Evolutionary conservation across 495 filamentous ascomycete genomes (phyloP), one percentile per base, ranked within the genome.

Genomic region (Ramalina intermedia): DNA sequence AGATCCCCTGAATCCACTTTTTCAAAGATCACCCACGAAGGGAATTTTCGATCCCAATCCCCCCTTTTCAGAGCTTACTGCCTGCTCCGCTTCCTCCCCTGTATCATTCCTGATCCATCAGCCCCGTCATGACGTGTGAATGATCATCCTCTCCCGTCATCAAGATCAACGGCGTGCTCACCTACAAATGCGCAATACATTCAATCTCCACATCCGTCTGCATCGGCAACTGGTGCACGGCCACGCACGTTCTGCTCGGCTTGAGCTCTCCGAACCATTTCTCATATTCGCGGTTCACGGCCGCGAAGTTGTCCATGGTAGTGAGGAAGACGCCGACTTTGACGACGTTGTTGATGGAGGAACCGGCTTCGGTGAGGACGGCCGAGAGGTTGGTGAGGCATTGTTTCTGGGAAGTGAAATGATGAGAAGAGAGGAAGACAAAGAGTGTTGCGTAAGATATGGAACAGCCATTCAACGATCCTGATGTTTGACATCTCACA

Each of bases 191-290:
- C 5, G 80, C 80, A 42, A 72, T 77, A 55, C 76, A 82, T 61
- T 85, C 80, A 58, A 86, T 82, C 66, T 84, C 81, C 14, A 86
- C 79, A 66, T 83, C 79, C 8, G 79, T 79, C 16, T 72, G 70
- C 18, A 81, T 61, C 1, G 81, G 80, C 46, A 84, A 63, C 38
- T 76, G 75, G 58, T 78, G 71, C 20, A 83, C 81, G 6, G 79
- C 80, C 37, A 85, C 79, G 55, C 81, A 84, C 38, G 80, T 83
- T 36, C 76, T 68, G 49, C 67, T 71, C 56, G 77, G 76, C 66
- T 78, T 80, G 1, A 75, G 68, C 55, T 74, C 66, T 37, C 67
- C 67, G 60, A 79, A 78, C 49, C 76, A 70, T 47, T 72, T 68
- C 46, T 70, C 72, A 51, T 78, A 81, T 0, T 69, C 73, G 37